Conservation (phyloP, 345 rosid genomes). For the Euphorbia lathyris region DNA sequence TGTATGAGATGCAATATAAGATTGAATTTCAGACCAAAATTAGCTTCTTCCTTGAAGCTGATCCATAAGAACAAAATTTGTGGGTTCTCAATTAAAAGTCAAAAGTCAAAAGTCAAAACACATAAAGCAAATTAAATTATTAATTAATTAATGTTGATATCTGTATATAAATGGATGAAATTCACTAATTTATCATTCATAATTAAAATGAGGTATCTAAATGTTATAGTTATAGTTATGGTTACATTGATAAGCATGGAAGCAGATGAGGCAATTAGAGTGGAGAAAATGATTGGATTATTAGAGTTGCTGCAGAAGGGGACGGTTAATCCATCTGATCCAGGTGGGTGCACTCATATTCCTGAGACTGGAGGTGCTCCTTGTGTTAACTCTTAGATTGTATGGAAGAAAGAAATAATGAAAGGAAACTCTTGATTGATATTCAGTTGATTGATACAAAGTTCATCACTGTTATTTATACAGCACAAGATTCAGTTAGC, state of each 20-base stretch:
- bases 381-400: background rate
- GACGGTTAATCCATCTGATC: background rate
- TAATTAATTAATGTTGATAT: no score
- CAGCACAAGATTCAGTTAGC: no score
- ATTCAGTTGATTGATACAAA: no score
- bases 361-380: background rate
- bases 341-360: background rate
- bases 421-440: no score
- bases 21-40: background rate
- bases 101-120: background rate
- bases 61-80: background rate
- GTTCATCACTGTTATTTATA: no score
- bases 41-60: background rate
- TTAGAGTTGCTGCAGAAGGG: background rate
- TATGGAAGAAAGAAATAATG: no score
- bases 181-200: no score
- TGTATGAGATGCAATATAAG: no score
- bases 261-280: background rate
- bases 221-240: background rate
- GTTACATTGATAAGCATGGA: background rate
- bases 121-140: background rate
- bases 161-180: background rate
- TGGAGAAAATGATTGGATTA: background rate
- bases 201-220: slow-evolving; percentile 1
- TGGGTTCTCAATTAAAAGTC: background rate